A percentile compares a stretch with the other conserved stretches of the same genome.
Evolutionary conservation across 345 rosid species (phyloP).

Genomic region (Corymbia maculata): DNA sequence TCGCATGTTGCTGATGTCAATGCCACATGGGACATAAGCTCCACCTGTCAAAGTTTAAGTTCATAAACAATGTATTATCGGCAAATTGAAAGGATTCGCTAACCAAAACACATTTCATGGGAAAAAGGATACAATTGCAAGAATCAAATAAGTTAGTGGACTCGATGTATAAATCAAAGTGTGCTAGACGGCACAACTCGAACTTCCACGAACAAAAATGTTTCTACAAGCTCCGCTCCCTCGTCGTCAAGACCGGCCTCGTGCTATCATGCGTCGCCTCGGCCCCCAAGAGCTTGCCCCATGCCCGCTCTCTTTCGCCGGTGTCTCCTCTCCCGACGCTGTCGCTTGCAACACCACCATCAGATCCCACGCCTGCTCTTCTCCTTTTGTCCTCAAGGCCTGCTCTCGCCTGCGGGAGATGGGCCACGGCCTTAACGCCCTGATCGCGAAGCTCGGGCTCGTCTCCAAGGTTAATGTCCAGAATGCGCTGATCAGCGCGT

Average conservation of each 20-base stretch:
- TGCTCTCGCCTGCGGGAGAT: slow-evolving; percentile 12
- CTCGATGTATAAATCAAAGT: neutral
- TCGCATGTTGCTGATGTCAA: neutral
- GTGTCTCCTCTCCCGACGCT: slow-evolving; percentile 12
- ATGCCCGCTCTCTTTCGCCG: slow-evolving; percentile 12
- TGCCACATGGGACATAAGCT: neutral
- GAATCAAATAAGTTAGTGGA: neutral
- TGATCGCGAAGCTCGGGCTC: slow-evolving; percentile 21
- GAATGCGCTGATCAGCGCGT: slow-evolving; percentile 24
- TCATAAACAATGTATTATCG: neutral
- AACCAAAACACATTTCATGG: neutral
- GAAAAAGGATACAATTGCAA: neutral
- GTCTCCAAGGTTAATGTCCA: slow-evolving; percentile 10
- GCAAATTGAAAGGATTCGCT: neutral
- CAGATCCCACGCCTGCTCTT: slow-evolving; percentile 19
- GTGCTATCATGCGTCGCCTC: slow-evolving; percentile 8
- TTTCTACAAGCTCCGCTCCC: slow-evolving; percentile 10
- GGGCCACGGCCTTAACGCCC: slow-evolving; percentile 17
- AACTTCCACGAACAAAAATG: neutral
- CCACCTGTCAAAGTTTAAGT: neutral
- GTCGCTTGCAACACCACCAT: slow-evolving; percentile 41
- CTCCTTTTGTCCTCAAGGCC: slow-evolving; percentile 36
- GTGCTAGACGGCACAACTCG: neutral
- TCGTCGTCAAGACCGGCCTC: slow-evolving; percentile 17
- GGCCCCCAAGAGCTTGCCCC: slow-evolving; percentile 13